Base-by-base conservation (phyloP, 2,329 filamentous ascomycete species). In the Sclerotinia spermophila region DNA sequence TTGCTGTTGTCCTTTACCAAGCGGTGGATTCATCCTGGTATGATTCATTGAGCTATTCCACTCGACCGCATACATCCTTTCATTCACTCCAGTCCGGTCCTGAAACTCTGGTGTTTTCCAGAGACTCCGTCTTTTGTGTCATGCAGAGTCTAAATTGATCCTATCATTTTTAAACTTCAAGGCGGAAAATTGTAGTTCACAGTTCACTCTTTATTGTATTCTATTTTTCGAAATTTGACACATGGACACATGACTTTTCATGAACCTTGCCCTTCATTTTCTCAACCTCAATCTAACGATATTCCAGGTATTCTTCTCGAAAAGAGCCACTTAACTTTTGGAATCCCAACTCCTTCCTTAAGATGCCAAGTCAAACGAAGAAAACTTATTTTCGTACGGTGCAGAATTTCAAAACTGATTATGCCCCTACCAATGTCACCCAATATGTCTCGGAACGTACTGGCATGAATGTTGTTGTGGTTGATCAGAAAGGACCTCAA, bases 381-480 rank as follows among this genome's bases (percentile, higher is more conserved):
- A 82, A 82, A 70, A 82, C 84, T 61, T 87, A 90, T 78, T 98
- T 98, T 82, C 92, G 90, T 80, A 91, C 90, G 77, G 85, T 97
- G 64, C 93, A 97, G 79, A 89, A 87, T 78, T 97, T 99, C 83
- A 86, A 91, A 75, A 91, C 92, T 11, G 92, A 97, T 79, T 99
- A 97, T 83, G 93, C 94, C 19, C 92, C 94, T 17, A 92, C 92
- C 73, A 89, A 86, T 69, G 92, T 99, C 81, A 95, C 93, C 33
- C 94, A 97, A 80, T 99, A 99, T 92, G 93, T 96, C 78, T 99
- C 96, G 8, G 89, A 93, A 76, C 87, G 93, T 74, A 99, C 95
- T 73, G 96, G 96, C 67, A 96, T 99, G 93, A 91, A 94, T 76
- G 92, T 97, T 45, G 89, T 97, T 55, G 92, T 97, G 65, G 93